phyloP scores from a whole-genome alignment of 1,139 yeast species.

The Yamadazyma aaseri region DNA sequence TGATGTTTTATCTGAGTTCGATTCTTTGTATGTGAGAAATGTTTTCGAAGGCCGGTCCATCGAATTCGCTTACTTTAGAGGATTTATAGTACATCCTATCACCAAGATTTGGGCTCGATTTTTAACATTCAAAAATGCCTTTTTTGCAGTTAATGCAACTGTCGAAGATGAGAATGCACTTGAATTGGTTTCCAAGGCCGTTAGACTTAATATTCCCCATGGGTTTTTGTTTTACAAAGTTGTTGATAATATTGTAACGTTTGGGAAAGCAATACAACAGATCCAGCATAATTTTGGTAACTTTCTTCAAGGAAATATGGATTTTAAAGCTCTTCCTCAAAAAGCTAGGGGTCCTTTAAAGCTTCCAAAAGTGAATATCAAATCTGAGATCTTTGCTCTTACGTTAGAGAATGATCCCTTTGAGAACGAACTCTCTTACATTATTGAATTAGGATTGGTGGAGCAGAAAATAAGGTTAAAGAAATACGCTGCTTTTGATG shows the following conservation, averaged over 20 bases:
- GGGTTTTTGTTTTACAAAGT: conserved; percentile 65
- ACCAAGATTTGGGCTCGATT: conserved; percentile 47
- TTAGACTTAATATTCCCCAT: conserved; percentile 51
- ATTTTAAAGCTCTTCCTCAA: conserved; percentile 37
- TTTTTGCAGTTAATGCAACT: conserved; percentile 19
- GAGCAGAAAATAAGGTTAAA: conserved; percentile 37
- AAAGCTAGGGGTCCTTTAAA: conserved; percentile 26
- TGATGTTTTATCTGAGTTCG: conserved; percentile 52
- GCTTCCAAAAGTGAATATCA: conserved; percentile 33
- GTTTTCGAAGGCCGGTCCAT: conserved; percentile 28
- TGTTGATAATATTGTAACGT: conserved; percentile 62
- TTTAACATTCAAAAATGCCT: conserved; percentile 30
- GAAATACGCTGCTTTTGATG: conserved; percentile 31
- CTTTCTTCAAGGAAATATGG: conserved; percentile 33
- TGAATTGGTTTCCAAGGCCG: conserved; percentile 25
- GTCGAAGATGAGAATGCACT: conserved; percentile 15
- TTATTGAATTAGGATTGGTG: conserved; percentile 36
- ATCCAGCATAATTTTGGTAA: conserved; percentile 49
- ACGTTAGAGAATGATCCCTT: conserved; percentile 44
- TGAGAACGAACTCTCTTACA: conserved; percentile 39
- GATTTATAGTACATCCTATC: conserved; percentile 56
- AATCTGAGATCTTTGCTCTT: conserved; percentile 33
- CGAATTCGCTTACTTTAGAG: conserved; percentile 37
- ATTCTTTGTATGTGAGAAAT: conserved; percentile 31
- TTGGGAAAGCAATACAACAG: conserved; percentile 59